Evolutionary conservation across 1,284 basidiomycete species (phyloP), one percentile per base, ranked within the genome.

Genomic region (Irpex lacteus): DNA sequence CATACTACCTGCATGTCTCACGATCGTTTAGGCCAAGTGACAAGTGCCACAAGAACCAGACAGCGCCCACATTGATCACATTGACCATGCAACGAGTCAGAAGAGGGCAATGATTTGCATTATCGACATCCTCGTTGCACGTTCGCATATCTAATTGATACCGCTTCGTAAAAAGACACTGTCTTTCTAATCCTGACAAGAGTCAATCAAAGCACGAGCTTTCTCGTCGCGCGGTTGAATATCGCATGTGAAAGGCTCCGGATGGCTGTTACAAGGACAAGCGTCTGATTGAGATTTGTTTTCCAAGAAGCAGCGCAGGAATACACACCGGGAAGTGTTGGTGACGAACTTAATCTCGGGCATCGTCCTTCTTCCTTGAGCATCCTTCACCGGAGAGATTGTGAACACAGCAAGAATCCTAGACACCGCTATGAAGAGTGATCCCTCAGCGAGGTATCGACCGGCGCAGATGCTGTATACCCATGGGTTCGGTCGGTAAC

Each of bases 391-490:
- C 15, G 38, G 36, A 7, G 13, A 15, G 15, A 62, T 50, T 19
- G 37, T 47, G 26, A 63, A 59, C 3, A 59, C 57, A 2, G 62
- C 32, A 11, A 63, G 62, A 15, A 63, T 52, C 9, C 57, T 26
- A 7, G 49, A 36, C 8, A 60, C 36, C 11, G 36, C 47, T 11
- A 21, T n/a, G 44, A 26, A 57, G 32, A 53, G 19, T 7, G 21
- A 26, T n/a, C 60, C 15, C 34, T 44, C 49, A 37, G 26, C 55
- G 32, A 61, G 21, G 18, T 62, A 50, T 5, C 61, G 61, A 9
- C 61, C 61, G 11, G 61, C 52, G 55, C 61, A 62, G 5, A 62
- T 58, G 15, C 61, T 52, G 55, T 57, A 32, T 26, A 38, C 9
- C 34, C 53, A 34, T 34, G 32, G 15, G 4, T 21, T 15, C 13